A percentile compares a stretch with the other conserved stretches of the same genome.
These are phyloP conservation scores for Eucalyptus polyanthemos DNA, from an alignment of 345 rosid genomes.

Conservation along the genomic window DNA sequence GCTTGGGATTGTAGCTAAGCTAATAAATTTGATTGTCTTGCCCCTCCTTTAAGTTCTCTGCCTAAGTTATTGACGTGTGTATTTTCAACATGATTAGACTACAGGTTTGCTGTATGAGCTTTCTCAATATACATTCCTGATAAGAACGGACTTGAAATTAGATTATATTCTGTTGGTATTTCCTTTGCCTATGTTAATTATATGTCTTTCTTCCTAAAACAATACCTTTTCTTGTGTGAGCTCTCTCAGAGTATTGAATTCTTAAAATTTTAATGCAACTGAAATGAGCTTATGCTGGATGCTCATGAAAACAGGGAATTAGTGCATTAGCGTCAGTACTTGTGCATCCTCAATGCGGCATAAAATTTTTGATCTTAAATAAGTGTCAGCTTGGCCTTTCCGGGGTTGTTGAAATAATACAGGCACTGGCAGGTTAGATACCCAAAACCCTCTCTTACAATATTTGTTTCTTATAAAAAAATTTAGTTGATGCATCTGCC, in stretches of 20 bases:
- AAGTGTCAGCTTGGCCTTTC: conserved; percentile 68
- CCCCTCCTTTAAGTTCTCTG: neutral
- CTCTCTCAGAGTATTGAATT: neutral
- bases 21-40: neutral
- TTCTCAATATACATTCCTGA: neutral
- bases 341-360: conserved; percentile 39
- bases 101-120: neutral
- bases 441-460: neutral
- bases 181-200: neutral
- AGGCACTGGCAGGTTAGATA: conserved; percentile 60
- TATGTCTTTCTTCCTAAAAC: neutral
- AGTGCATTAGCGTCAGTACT: conserved; percentile 50
- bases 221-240: neutral
- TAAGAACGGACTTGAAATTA: neutral
- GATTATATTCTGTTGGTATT: neutral
- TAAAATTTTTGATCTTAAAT: conserved; percentile 48
- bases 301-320: conserved; percentile 41
- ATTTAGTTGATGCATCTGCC: neutral
- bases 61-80: neutral
- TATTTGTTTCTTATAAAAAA: neutral
- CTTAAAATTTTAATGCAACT: neutral
- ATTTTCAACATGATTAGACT: neutral
- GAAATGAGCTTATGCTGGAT: neutral
- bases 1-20: neutral
- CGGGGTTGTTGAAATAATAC: conserved; percentile 53